Evolutionary conservation across 2,329 filamentous ascomycete species (phyloP).

Genomic region (Colletotrichum phormii): DNA sequence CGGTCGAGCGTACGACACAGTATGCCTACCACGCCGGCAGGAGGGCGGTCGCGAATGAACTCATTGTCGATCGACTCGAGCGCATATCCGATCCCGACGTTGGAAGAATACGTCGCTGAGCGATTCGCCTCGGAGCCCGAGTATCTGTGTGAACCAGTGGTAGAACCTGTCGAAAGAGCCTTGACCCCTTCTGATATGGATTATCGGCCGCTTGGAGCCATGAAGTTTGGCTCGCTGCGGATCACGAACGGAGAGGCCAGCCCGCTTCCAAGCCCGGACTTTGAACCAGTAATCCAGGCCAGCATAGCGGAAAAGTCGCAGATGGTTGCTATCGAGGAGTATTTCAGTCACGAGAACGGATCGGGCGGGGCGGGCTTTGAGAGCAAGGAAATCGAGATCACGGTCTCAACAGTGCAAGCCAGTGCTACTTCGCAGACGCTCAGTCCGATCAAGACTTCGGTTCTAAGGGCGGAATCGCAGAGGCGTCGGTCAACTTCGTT

Average conservation of each 20-base stretch:
- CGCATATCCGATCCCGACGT: neutral
- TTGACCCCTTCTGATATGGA: conserved; percentile 64
- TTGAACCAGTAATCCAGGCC: conserved; percentile 9
- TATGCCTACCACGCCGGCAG: conserved; percentile 48
- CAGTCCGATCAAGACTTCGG: conserved; percentile 25
- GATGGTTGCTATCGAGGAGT: neutral
- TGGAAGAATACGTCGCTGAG: conserved; percentile 15
- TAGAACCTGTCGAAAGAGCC: conserved; percentile 48
- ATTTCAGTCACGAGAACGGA: neutral
- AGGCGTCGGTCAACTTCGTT: conserved; percentile 11
- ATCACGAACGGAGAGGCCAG: conserved; percentile 70
- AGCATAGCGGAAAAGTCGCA: neutral
- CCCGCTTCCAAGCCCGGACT: conserved; percentile 58
- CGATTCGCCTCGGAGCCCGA: conserved; percentile 9
- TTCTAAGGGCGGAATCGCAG: neutral
- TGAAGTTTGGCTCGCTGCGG: conserved; percentile 71
- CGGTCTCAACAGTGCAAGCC: conserved; percentile 6
- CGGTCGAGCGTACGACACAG: conserved; percentile 52
- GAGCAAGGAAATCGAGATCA: conserved; percentile 1
- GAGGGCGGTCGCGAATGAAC: conserved; percentile 49
- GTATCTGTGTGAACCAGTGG: conserved; percentile 31
- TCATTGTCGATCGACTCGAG: conserved; percentile 51
- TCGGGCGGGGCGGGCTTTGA: neutral
- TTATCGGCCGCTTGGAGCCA: conserved; percentile 71
- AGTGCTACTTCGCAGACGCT: neutral